phyloP scores from a whole-genome alignment of 2,329 filamentous ascomycete genomes.

The Ustulina deusta region DNA sequence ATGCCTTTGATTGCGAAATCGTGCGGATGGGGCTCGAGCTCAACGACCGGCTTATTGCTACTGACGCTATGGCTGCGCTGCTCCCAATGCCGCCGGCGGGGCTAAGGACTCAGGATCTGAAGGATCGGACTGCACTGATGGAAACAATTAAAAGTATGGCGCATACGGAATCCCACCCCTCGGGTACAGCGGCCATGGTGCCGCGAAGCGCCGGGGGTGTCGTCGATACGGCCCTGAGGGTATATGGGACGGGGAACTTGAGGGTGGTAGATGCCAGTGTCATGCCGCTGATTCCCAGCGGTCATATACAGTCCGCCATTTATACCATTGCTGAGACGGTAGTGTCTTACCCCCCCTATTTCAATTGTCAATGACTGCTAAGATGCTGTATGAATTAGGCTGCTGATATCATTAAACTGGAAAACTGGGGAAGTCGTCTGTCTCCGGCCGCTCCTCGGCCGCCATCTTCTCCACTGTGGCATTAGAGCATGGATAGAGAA shows the following conservation, averaged over 20 bases:
- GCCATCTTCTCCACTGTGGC: neutral
- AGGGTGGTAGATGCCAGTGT: conserved; percentile 60
- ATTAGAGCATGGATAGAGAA: neutral
- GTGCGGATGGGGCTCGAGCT: conserved; percentile 46
- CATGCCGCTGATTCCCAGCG: conserved; percentile 59
- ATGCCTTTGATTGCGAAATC: conserved; percentile 55
- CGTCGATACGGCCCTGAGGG: conserved; percentile 56
- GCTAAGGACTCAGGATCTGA: conserved; percentile 39
- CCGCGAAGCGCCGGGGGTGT: conserved; percentile 58
- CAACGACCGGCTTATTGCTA: conserved; percentile 46
- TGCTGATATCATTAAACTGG: conserved; percentile 59
- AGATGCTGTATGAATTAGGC: conserved; percentile 50
- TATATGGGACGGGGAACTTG: conserved; percentile 59
- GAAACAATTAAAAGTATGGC: conserved; percentile 43
- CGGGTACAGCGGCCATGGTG: conserved; percentile 59
- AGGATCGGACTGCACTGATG: conserved; percentile 45
- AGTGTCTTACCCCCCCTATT: conserved; percentile 28
- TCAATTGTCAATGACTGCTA: too few relatives aligned
- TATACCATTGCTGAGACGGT: conserved; percentile 56
- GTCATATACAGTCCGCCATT: conserved; percentile 48
- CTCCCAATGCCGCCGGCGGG: conserved; percentile 41
- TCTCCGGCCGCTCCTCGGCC: neutral
- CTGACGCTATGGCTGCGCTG: conserved; percentile 45
- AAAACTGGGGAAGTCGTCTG: conserved; percentile 24
- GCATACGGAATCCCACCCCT: conserved; percentile 59